Base-by-base conservation (phyloP, 75 land plant species). In the Sequoia sempervirens region DNA sequence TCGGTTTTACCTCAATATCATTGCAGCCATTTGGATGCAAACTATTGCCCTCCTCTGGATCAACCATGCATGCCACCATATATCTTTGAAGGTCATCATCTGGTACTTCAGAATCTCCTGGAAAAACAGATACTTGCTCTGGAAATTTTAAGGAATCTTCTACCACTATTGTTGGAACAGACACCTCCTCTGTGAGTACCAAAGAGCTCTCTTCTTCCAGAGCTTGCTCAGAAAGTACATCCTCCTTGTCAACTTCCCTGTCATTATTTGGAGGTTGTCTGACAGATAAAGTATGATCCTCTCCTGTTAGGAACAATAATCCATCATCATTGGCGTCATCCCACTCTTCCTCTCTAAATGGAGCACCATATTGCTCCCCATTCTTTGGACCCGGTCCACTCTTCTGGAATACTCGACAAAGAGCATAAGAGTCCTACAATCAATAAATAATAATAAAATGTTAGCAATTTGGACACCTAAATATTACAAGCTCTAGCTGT, bases 351-450 rank as follows among this genome's bases (percentile, higher is more conserved):
- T 90, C 91, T 20, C 58, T 84, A 87, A 85, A 90, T 69, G 91
- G 89, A 34, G 91, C 92, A 34, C 94, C 92, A 81, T 88, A 85
- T 72, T 91, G 92, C 79, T 89, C 94, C 37, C 92, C 92, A 78
- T 85, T 93, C 83, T 89, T 91, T 1, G 94, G 92, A 20, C 92
- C 92, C 15, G 87, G 87, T 9, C 92, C 92, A 84, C 91, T 87
- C 86, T 93, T 93, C 84, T 93, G 45, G 61, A 88, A 91, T 9
- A 93, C 83, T 41, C 84, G 87, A 43, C 87, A 88, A 3, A 91
- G 87, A 7, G 91, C 94, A 85, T 75, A 93, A 28, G 92, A 50
- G 64, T 90, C 91, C 91, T 90, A 64, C 40, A 84, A 38, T 41
- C 58, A 78, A 78, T 26, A 18, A 43, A 78, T 26, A 78, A 40